Conservation (phyloP, 2,329 filamentous ascomycete genomes). For the Calcarisporium arbuscula region DNA sequence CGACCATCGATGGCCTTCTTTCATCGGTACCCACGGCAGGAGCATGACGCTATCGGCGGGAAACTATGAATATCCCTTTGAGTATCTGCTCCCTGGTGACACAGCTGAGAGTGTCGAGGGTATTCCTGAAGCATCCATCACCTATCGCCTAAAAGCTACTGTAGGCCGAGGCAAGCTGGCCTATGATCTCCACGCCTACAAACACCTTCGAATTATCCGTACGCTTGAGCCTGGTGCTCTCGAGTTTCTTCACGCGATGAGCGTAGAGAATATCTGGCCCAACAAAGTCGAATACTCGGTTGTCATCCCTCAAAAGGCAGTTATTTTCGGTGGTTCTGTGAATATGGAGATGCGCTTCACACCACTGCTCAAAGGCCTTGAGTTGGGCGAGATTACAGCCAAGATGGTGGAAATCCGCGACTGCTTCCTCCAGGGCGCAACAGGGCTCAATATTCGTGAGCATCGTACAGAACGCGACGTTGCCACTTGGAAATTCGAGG, state of each 20-base stretch:
- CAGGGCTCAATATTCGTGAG: conserved; percentile 42
- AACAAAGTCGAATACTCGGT: conserved; percentile 98
- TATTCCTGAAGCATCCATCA: conserved; percentile 75
- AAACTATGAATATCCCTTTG: conserved; percentile 81
- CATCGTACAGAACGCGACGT: conserved; percentile 62
- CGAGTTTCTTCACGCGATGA: conserved; percentile 82
- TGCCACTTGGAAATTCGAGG: conserved; percentile 49
- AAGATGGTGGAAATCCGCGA: conserved; percentile 76
- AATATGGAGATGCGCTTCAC: conserved; percentile 81
- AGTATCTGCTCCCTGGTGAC: conserved; percentile 63
- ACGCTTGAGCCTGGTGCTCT: conserved; percentile 70
- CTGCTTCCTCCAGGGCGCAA: conserved; percentile 45
- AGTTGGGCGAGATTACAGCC: conserved; percentile 75
- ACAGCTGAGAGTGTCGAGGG: conserved; percentile 88
- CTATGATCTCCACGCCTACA: conserved; percentile 77
- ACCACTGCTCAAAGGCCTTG: conserved; percentile 81
- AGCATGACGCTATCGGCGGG: conserved; percentile 58
- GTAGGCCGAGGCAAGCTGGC: conserved; percentile 81
- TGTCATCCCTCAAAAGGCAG: conserved; percentile 85
- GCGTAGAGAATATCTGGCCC: conserved; percentile 94
- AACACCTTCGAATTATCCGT: conserved; percentile 70
- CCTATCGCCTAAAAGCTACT: conserved; percentile 87
- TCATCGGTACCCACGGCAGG: conserved; percentile 51
- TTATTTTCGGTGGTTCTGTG: conserved; percentile 85
- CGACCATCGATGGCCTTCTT: conserved; percentile 63